Conservation (phyloP, 768 basidiomycete species). For the Collybia sordida region DNA sequence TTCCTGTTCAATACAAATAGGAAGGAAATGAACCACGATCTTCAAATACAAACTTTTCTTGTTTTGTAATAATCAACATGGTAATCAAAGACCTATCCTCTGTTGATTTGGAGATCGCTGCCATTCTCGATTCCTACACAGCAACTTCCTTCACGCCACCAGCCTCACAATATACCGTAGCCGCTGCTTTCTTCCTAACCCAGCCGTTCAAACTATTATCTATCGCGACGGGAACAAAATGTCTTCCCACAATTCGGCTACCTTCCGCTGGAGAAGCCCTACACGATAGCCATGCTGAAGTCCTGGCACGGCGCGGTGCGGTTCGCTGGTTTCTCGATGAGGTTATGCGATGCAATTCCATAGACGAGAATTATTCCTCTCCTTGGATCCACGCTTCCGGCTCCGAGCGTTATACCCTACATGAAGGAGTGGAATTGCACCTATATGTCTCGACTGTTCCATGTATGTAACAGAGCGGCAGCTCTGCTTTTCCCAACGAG, state of each 20-base stretch:
- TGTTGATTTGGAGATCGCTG: too few relatives aligned
- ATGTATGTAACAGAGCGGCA: conserved; percentile 33
- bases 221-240: conserved; percentile 83
- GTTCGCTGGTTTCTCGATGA: conserved; percentile 82
- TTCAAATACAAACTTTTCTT: too few relatives aligned
- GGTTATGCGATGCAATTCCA: conserved; percentile 34
- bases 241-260: conserved; percentile 63
- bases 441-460: conserved; percentile 71
- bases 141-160: conserved; percentile 51
- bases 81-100: not conserved
- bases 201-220: conserved; percentile 54
- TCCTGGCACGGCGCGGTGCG: conserved; percentile 81
- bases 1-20: not conserved
- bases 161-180: conserved; percentile 58
- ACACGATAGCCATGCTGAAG: conserved; percentile 91
- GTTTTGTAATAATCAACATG: not conserved
- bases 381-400: too few relatives aligned
- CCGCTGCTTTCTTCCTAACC: conserved; percentile 55
- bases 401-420: conserved; percentile 39
- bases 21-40: not conserved
- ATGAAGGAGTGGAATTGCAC: conserved; percentile 45
- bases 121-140: conserved; percentile 42
- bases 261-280: conserved; percentile 73
- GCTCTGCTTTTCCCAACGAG: conserved; percentile 1
- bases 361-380: conserved; percentile 2